These are phyloP conservation scores for Eragrostis curvula DNA, from an alignment of 176 grass and related monocot species.

Conservation along the genomic window DNA sequence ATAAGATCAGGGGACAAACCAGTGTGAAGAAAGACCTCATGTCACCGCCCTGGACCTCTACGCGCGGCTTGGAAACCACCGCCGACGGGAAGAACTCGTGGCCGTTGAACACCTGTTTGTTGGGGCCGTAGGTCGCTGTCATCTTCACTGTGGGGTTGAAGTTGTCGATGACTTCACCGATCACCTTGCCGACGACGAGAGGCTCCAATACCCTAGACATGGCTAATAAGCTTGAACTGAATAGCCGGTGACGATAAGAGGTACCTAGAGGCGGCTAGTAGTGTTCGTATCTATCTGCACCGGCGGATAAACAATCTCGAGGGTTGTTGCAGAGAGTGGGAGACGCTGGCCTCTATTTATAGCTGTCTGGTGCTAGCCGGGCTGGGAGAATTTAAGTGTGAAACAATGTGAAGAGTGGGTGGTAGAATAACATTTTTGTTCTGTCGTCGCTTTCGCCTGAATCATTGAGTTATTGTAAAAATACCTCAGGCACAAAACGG, in stretches of 20 bases:
- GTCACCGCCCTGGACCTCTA: constrained; percentile 86
- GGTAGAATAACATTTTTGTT: constrained; percentile 32
- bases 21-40: constrained; percentile 92
- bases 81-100: constrained; percentile 89
- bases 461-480: constrained; percentile 36
- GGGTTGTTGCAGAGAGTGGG: constrained; percentile 24
- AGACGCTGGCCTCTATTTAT: constrained; percentile 61
- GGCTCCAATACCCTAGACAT: constrained; percentile 84
- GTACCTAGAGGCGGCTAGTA: not conserved
- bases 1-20: constrained; percentile 45
- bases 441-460: constrained; percentile 15
- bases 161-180: constrained; percentile 92
- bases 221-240: constrained; percentile 33
- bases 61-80: constrained; percentile 63
- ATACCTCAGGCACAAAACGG: constrained; percentile 1
- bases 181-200: constrained; percentile 85
- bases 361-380: constrained; percentile 27
- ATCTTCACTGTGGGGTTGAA: constrained; percentile 86
- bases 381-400: not conserved
- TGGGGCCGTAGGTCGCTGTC: constrained; percentile 70
- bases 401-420: not conserved
- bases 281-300: not conserved
- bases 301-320: constrained; percentile 17
- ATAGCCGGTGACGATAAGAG: not conserved
- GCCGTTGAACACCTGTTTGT: constrained; percentile 90